A percentile compares a stretch with the other conserved stretches of the same genome.
Conservation (phyloP, 176 grass and related monocot species). For the Paspalum notatum region DNA sequence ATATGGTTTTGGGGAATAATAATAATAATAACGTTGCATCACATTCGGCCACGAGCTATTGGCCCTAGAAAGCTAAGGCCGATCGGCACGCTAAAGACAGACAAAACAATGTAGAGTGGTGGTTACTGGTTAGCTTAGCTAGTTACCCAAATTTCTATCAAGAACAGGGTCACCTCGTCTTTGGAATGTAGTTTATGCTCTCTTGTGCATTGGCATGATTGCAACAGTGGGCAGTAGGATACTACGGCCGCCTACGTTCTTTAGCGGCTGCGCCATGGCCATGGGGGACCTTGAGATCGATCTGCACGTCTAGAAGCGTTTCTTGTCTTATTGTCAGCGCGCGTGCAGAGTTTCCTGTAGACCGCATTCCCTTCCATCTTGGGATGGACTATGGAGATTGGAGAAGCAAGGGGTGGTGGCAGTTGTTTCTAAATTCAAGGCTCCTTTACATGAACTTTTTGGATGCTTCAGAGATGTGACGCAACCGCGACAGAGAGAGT, state of each 20-base stretch:
- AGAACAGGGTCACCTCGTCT: neutral
- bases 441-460: neutral
- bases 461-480: neutral
- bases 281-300: neutral
- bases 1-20: neutral
- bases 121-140: neutral
- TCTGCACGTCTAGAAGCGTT: neutral
- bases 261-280: neutral
- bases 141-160: neutral
- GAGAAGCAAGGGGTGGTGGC: too few species aligned
- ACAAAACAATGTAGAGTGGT: constrained; percentile 25
- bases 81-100: neutral
- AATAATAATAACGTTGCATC: constrained; percentile 19
- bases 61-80: neutral
- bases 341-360: neutral
- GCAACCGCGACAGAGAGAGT: neutral
- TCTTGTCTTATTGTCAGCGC: neutral
- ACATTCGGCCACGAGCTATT: constrained; percentile 15
- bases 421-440: neutral
- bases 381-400: too few species aligned
- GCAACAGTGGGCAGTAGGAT: constrained; percentile 25
- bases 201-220: constrained; percentile 33
- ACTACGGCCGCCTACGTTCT: neutral
- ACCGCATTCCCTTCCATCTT: neutral
- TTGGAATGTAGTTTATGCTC: neutral